Evolutionary conservation across 2,329 filamentous ascomycete species (phyloP), one percentile per base, ranked within the genome.

Genomic region (Knoxdaviesia proteae): DNA sequence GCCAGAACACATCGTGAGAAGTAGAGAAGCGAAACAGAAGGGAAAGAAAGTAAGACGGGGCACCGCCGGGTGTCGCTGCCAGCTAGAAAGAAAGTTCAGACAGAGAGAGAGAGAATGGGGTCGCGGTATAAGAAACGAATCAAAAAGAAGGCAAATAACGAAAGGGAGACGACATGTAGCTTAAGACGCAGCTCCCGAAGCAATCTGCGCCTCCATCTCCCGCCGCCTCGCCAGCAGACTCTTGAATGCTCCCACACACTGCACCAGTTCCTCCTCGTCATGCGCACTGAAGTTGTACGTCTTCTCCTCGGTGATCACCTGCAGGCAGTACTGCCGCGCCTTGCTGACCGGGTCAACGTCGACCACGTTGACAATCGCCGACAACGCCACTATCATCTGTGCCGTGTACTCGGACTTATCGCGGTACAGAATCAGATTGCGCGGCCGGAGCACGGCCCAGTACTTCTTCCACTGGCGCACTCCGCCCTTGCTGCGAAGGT

Each of bases 241-340:
- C 63, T 96, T 96, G 61, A 94, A 77, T 0, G 86, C 83, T 3
- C 88, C 90, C 1, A 98, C 67, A 62, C 84, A 93, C 49, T 79
- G 80, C 36, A 87, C 77, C 44, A 96, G 63, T 1, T 71, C 68
- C 52, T 94, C 84, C 57, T 98, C 90, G 52, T 84, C 77, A 20
- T 73, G 66, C 0, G 86, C 75, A 54, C 79, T 83, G 49, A 90
- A 80, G 32, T 78, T 72, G 51, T 79, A 83, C 44, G 72, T 81
- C 61, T 84, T 90, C 55, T 96, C 88, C 52, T 94, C 88, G 34
- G 81, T 83, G 53, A 98, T 94, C 52, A 96, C 71, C 59, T 96
- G 88, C 56, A 96, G 68, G 58, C 90, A 96, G 55, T 82, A 77
- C 39, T 69, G 71, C 63, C 94, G 94, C 50, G 77, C 90, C 53